These are phyloP conservation scores for Macadamia integrifolia DNA, from an alignment of 164 flowering plant species.

Conservation along the genomic window DNA sequence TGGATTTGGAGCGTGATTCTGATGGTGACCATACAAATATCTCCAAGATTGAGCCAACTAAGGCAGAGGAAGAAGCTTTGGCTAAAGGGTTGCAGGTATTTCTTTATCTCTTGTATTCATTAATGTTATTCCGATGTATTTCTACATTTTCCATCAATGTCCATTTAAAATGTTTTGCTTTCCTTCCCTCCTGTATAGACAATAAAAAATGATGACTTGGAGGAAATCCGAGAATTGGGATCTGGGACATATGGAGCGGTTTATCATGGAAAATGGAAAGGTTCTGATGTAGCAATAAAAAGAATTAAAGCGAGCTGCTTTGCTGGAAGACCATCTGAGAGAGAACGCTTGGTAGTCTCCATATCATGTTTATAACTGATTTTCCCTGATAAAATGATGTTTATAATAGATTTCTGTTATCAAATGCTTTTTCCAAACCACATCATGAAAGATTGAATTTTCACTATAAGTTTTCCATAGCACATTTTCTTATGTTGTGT, in stretches of 20 bases:
- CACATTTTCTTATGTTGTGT: too few relatives aligned
- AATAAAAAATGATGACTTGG: conserved; percentile 86
- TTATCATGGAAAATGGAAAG: conserved; percentile 97
- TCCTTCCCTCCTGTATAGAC: conserved; percentile 37
- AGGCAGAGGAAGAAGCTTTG: conserved; percentile 95
- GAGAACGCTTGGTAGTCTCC: conserved; percentile 80
- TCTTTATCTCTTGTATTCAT: not conserved
- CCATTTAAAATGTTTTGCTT: not conserved
- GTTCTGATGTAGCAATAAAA: conserved; percentile 97
- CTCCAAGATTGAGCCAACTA: conserved; percentile 81
- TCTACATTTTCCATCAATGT: not conserved
- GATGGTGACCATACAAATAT: conserved; percentile 45
- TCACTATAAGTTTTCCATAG: too few relatives aligned
- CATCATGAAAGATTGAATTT: too few relatives aligned
- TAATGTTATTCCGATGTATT: not conserved
- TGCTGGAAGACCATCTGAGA: conserved; percentile 93
- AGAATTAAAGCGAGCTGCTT: conserved; percentile 98
- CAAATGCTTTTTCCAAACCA: not conserved
- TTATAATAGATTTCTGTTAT: not conserved
- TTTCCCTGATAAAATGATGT: not conserved
- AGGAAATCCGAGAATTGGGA: conserved; percentile 89
- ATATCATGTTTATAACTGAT: conserved; percentile 4
- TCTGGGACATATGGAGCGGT: conserved; percentile 98
- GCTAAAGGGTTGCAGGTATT: conserved; percentile 83
- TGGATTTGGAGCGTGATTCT: conserved; percentile 50